phyloP scores from a whole-genome alignment of 164 flowering plant species.

The Annona cherimola region DNA sequence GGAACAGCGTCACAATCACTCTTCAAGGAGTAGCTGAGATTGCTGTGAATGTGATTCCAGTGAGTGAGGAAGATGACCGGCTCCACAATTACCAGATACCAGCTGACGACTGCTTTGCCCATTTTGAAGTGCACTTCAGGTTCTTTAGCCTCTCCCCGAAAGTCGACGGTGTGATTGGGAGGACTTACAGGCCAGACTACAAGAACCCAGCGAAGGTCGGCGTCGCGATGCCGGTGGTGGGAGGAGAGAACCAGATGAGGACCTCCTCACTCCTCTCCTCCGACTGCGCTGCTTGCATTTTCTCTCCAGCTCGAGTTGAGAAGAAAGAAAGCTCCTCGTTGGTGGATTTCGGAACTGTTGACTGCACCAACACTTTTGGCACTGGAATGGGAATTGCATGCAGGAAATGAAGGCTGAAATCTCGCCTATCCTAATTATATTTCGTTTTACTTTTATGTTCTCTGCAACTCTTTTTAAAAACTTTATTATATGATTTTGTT shows the following conservation, averaged over 20 bases:
- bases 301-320: constrained; percentile 27
- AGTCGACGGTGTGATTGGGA: constrained; percentile 78
- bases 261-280: constrained; percentile 52
- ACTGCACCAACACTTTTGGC: constrained; percentile 38
- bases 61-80: constrained; percentile 37
- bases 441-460: neutral
- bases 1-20: constrained; percentile 30
- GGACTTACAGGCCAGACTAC: constrained; percentile 64
- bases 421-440: neutral
- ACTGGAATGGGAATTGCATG: constrained; percentile 59
- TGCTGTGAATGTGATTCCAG: constrained; percentile 37
- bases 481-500: neutral
- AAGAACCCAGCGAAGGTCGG: constrained; percentile 63
- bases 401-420: constrained; percentile 25
- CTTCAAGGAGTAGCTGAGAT: constrained; percentile 33
- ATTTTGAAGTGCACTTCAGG: constrained; percentile 68
- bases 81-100: constrained; percentile 62
- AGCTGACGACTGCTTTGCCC: constrained; percentile 66
- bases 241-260: constrained; percentile 63
- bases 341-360: constrained; percentile 39
- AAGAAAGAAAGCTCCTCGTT: constrained; percentile 13
- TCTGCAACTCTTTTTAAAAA: neutral
- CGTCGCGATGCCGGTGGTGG: constrained; percentile 70
- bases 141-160: constrained; percentile 45
- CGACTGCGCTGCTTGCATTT: constrained; percentile 45